A percentile compares a stretch with the other conserved stretches of the same genome.
Evolutionary conservation across 1,139 yeast species (phyloP).

Genomic region (Yamadazyma dendronema): DNA sequence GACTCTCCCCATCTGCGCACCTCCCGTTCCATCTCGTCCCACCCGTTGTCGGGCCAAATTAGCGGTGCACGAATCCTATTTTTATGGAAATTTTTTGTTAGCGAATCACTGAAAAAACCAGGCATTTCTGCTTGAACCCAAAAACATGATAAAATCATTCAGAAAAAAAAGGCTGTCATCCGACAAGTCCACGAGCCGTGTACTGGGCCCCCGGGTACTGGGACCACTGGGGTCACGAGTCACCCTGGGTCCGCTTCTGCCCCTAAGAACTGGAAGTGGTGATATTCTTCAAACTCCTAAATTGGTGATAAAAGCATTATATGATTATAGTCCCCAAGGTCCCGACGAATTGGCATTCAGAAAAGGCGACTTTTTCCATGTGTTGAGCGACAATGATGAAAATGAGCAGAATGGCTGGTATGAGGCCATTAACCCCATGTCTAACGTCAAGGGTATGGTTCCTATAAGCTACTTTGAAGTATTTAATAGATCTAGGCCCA

Average conservation of each 20-base stretch:
- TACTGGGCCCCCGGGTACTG: too few species aligned
- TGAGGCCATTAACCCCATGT: conserved; percentile 86
- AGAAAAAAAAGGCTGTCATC: conserved; percentile 45
- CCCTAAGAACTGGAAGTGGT: background rate
- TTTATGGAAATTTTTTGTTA: background rate
- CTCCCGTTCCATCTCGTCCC: too few species aligned
- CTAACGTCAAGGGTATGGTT: conserved; percentile 77
- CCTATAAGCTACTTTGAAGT: conserved; percentile 84
- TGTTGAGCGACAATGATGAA: conserved; percentile 52
- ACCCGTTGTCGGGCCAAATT: too few species aligned
- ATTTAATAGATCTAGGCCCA: conserved; percentile 57
- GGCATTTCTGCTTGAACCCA: too few species aligned
- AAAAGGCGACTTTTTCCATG: conserved; percentile 89
- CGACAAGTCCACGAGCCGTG: conserved; percentile 17
- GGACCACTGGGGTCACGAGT: conserved; percentile 37
- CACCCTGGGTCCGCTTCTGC: conserved; percentile 17
- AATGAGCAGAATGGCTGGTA: conserved; percentile 63
- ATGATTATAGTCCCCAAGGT: conserved; percentile 75
- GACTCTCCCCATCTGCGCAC: too few species aligned
- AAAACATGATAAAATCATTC: conserved; percentile 41
- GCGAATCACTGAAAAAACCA: background rate
- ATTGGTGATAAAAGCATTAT: conserved; percentile 80
- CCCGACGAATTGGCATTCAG: conserved; percentile 77
- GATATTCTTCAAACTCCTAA: conserved; percentile 53
- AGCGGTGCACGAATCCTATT: too few species aligned